Percentiles rank a stretch among this genome's conserved stretches.
Conservation (phyloP, 2,329 filamentous ascomycete genomes). For the Amauroascus verrucosus region DNA sequence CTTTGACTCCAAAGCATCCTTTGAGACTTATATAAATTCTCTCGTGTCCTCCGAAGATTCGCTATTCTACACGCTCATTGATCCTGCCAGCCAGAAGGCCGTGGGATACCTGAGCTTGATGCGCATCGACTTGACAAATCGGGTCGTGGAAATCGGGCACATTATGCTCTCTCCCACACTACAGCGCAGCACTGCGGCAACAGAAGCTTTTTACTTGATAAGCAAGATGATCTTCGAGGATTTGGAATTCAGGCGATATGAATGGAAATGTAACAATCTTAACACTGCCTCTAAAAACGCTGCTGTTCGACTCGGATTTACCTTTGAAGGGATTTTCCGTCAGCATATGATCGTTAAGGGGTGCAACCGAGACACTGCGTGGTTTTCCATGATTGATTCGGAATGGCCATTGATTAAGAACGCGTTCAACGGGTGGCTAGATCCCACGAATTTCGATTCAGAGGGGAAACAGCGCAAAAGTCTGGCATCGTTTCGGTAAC, state of each 20-base stretch:
- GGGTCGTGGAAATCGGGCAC: slow-evolving; percentile 48
- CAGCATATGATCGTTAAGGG: slow-evolving; percentile 53
- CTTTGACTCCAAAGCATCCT: slow-evolving; percentile 22
- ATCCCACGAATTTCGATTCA: slow-evolving; percentile 45
- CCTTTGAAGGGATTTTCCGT: slow-evolving; percentile 50
- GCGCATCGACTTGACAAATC: slow-evolving; percentile 40
- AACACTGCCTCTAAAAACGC: slow-evolving; percentile 47
- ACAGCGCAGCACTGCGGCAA: slow-evolving; percentile 46
- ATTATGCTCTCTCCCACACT: slow-evolving; percentile 44
- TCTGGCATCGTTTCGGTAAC: slow-evolving; percentile 29
- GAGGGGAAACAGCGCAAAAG: slow-evolving; percentile 43
- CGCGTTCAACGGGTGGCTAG: slow-evolving; percentile 47
- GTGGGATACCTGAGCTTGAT: slow-evolving; percentile 39
- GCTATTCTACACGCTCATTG: slow-evolving; percentile 40
- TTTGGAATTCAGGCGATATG: slow-evolving; percentile 47
- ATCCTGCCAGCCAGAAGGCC: slow-evolving; percentile 24
- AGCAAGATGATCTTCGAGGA: slow-evolving; percentile 45
- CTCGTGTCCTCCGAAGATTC: slow-evolving; percentile 27
- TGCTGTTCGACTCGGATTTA: slow-evolving; percentile 49
- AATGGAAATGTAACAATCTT: slow-evolving; percentile 54
- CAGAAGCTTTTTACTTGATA: slow-evolving; percentile 50
- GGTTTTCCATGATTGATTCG: slow-evolving; percentile 48
- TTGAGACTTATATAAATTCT: slow-evolving; percentile 20
- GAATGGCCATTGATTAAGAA: slow-evolving; percentile 46
- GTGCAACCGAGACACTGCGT: slow-evolving; percentile 48